phyloP scores from a whole-genome alignment of 495 filamentous ascomycete species.

The Mycothermus thermophilus region DNA sequence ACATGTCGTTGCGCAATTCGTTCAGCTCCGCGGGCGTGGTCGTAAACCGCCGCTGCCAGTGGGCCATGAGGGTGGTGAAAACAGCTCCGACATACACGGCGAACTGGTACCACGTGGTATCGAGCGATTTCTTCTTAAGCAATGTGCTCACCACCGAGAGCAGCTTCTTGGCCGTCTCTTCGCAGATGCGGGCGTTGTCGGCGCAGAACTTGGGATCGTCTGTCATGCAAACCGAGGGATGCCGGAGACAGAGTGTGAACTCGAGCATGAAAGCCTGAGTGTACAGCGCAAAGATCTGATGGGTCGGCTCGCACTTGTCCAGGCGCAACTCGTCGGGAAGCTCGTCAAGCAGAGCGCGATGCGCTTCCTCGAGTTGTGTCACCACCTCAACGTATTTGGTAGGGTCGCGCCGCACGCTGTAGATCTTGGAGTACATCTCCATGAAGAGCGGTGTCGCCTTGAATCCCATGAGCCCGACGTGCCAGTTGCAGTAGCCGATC shows the following conservation, averaged over 20 bases:
- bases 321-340: slow-evolving; percentile 41
- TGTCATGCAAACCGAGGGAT: slow-evolving; percentile 56
- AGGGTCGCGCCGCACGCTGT: slow-evolving; percentile 45
- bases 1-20: slow-evolving; percentile 51
- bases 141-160: slow-evolving; percentile 45
- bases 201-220: slow-evolving; percentile 43
- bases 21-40: slow-evolving; percentile 39
- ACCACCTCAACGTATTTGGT: slow-evolving; percentile 49
- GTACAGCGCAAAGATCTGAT: slow-evolving; percentile 38
- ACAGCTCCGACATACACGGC: slow-evolving; percentile 61
- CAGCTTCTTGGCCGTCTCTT: slow-evolving; percentile 49
- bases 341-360: slow-evolving; percentile 40
- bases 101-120: slow-evolving; percentile 66
- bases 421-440: slow-evolving; percentile 59
- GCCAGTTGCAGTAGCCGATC: slow-evolving; percentile 46
- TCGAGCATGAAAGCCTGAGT: slow-evolving; percentile 33
- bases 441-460: slow-evolving; percentile 47
- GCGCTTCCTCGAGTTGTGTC: slow-evolving; percentile 44
- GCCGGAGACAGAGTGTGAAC: slow-evolving; percentile 43
- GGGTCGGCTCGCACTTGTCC: slow-evolving; percentile 36
- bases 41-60: slow-evolving; percentile 50
- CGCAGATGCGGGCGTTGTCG: slow-evolving; percentile 53
- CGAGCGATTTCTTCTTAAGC: slow-evolving; percentile 50
- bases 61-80: slow-evolving; percentile 55
- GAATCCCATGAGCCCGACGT: slow-evolving; percentile 47